A percentile compares a stretch with the other conserved stretches of the same genome.
Conservation (phyloP, 352 stramenopile genomes). For the Pythium dissotocum region DNA sequence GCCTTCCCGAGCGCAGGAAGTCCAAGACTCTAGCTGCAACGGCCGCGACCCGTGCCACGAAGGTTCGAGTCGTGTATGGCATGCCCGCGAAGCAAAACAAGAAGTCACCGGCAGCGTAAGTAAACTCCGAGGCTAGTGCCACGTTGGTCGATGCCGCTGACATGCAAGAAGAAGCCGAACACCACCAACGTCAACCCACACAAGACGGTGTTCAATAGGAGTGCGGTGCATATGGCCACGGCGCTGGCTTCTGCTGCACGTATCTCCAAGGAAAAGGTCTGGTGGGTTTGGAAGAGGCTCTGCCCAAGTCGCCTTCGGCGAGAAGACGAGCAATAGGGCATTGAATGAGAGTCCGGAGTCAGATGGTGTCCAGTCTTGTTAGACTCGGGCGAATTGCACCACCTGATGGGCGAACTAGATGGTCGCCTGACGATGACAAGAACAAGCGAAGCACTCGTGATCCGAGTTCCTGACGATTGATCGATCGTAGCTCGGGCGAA, state of each 20-base stretch:
- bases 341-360: slow-evolving; percentile 1
- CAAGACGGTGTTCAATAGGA: background rate
- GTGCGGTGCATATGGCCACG: background rate
- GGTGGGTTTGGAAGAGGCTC: background rate
- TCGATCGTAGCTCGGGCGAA: slow-evolving; percentile 3
- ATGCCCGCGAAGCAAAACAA: too few relatives aligned
- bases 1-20: background rate
- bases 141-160: background rate
- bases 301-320: too few relatives aligned
- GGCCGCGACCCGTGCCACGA: too few relatives aligned
- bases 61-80: too few relatives aligned
- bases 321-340: background rate
- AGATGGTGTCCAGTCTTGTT: slow-evolving; percentile 7
- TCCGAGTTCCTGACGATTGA: slow-evolving; percentile 9
- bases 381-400: slow-evolving; percentile 12
- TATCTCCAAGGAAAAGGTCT: background rate
- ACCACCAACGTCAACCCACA: background rate
- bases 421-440: slow-evolving; percentile 16
- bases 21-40: too few relatives aligned
- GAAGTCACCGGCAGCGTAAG: too few relatives aligned
- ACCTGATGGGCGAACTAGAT: slow-evolving; percentile 14
- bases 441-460: slow-evolving; percentile 6
- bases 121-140: too few relatives aligned
- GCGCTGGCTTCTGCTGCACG: background rate
- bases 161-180: background rate